A percentile compares a stretch with the other conserved stretches of the same genome.
phyloP scores from a whole-genome alignment of 2,329 filamentous ascomycete genomes.

The Ceratocystis albifundus region DNA sequence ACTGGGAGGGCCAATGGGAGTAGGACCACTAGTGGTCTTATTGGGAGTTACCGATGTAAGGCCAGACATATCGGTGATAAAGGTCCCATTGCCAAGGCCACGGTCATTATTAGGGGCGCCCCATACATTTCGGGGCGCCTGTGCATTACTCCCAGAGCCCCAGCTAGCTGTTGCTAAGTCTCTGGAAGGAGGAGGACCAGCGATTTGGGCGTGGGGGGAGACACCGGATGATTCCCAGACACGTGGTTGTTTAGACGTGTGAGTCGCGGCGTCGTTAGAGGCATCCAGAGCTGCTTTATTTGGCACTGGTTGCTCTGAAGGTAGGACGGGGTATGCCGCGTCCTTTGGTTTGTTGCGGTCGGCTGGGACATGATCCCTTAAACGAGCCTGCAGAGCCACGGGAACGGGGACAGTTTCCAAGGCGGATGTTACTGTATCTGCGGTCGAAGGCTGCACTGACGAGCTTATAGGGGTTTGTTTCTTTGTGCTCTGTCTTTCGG shows the following conservation, averaged over 20 bases:
- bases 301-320: conserved; percentile 1
- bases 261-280: not conserved
- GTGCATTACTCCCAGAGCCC: conserved; percentile 33
- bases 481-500: conserved; percentile 48
- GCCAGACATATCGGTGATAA: conserved; percentile 47
- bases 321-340: not conserved
- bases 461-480: conserved; percentile 33
- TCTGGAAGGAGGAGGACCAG: conserved; percentile 18
- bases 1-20: conserved; percentile 36
- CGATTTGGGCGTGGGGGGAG: conserved; percentile 14
- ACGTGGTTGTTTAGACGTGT: conserved; percentile 9
- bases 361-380: conserved; percentile 1
- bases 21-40: conserved; percentile 31
- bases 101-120: conserved; percentile 59
- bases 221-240: conserved; percentile 20
- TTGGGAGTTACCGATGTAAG: conserved; percentile 26
- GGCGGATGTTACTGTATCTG: not conserved
- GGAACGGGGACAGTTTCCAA: conserved; percentile 2
- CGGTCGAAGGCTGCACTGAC: conserved; percentile 2
- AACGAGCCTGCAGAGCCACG: not conserved
- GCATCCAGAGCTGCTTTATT: not conserved
- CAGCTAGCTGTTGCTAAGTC: conserved; percentile 31
- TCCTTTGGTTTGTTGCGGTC: not conserved
- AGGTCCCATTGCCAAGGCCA: conserved; percentile 67
- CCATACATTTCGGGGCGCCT: conserved; percentile 54